Base-by-base conservation (phyloP, 805 yeast species). In the Kuraishia borneana region DNA sequence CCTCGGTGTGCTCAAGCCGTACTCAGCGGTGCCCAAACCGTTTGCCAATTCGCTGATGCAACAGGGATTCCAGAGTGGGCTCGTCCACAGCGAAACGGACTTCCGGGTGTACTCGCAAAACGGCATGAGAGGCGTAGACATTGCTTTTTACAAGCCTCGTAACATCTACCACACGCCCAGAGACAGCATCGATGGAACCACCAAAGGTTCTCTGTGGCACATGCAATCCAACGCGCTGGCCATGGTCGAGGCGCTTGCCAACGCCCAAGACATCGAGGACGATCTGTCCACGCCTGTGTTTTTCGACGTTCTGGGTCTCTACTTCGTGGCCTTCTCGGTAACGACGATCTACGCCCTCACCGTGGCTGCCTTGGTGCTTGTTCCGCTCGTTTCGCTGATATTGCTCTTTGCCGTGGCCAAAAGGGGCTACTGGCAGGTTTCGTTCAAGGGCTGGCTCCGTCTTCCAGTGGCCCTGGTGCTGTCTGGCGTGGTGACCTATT, bases 111-210 rank as follows among this genome's bases (percentile, higher is more conserved):
- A 85, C 50, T 53, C 58, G 30, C 65, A 68, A 36, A 56, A 68
- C 33, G 94, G 92, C 0, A 51, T 84, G 34, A 66, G 94, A 42
- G 96, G 96, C 8, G 66, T 87, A 48, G 96, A 88, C 55, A 71
- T 88, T 45, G 95, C 96, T 1, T 88, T 88, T 53, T 85, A 72
- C 52, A 79, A 75, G 46, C 95, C 95, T 18, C 68, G 96, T 47
- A 73, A 82, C 34, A 55, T 83, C 28, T 88, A 88, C 46, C 96
- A 88, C 50, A 88, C 96, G 1, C 56, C 61, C 12, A 63, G 73
- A 31, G 96, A 88, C 53, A 70, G 71, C 32, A 78, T 83, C 31
- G 61, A 65, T 32, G 73, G 76, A 39, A 68, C 83, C 10, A 60
- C 78, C 14, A 71, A 67, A 39, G 77, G 70, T 30, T 78, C 95